Evolutionary conservation across 768 basidiomycete species (phyloP).

Genomic region (Pleurotus djamor): DNA sequence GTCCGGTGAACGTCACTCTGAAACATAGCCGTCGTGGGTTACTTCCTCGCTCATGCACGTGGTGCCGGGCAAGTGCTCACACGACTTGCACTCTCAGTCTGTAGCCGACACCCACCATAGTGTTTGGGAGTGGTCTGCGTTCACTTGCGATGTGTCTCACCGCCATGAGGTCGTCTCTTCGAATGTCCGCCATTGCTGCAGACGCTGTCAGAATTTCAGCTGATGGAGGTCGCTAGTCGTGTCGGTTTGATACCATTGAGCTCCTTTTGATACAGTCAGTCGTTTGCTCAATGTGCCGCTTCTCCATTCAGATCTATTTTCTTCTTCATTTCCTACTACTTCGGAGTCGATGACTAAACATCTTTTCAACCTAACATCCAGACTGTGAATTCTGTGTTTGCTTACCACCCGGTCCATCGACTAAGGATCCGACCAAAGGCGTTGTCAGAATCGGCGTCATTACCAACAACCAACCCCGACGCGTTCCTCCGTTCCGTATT

Average conservation of each 20-base stretch:
- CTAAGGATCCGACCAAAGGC: conserved; percentile 39
- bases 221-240: neutral
- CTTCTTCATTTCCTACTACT: neutral
- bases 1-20: neutral
- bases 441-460: neutral
- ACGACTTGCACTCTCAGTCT: no score
- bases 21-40: neutral
- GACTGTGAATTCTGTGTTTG: conserved; percentile 62
- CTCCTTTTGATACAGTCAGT: no score
- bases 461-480: conserved; percentile 13
- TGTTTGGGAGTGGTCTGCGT: no score
- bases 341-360: conserved; percentile 1
- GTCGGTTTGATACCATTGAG: no score
- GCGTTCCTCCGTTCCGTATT: conserved; percentile 36
- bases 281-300: neutral
- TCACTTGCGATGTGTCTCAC: no score
- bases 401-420: conserved; percentile 49
- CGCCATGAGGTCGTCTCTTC: no score
- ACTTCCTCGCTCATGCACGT: neutral
- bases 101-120: no score
- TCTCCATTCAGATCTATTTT: neutral
- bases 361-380: conserved; percentile 18
- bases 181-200: no score
- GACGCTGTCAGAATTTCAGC: neutral
- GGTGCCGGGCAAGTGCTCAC: no score